Base-by-base conservation (phyloP, 2,329 filamentous ascomycete species). In the Thermomyces lanuginosus region DNA sequence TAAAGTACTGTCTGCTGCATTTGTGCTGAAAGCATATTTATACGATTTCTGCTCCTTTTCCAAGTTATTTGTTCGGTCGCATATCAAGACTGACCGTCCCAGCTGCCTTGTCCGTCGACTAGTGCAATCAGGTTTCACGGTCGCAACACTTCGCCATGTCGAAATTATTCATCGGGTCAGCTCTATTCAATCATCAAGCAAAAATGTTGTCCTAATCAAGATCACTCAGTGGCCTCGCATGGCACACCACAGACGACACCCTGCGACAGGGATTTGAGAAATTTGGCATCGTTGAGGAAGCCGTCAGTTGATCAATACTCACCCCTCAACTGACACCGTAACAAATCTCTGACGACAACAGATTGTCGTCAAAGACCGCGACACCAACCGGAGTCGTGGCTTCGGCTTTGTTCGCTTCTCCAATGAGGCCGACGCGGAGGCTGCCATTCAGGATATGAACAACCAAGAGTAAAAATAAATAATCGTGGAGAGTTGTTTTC, bases 311-410 rank as follows among this genome's bases (percentile, higher is more conserved):
- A 29, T 26, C 31, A 20, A 43, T 36, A 17, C 24, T 30, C 6
- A 22, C 23, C 16, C n/a, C 10, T 11, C 6, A 13, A 10, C 19
- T 28, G 10, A 6, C 12, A 6, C 22, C 13, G 21, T 18, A 12
- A n/a, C 12, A 16, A 16, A 24, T 24, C 13, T 16, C 23, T 24
- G 4, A 24, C 23, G 12, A 24, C 8, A 16, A 25, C 47, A 95
- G 86, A 80, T 92, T 36, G 86, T 98, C 41, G 84, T 95, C 46
- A 95, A 92, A 63, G 86, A 98, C 56, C 81, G 84, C 47, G 86
- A 95, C 51, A 93, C 86, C 47, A 80, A 82, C 45, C 82, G 86
- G 55, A 93, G 84, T 66, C 81, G 89, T 55, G 89, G 89, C 34
- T 98, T 95, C 54, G 89, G 89, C 24, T 95, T 95, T 55, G 86